phyloP scores from a whole-genome alignment of 1,284 basidiomycete species.

The Cutaneotrichosporon sp. region DNA sequence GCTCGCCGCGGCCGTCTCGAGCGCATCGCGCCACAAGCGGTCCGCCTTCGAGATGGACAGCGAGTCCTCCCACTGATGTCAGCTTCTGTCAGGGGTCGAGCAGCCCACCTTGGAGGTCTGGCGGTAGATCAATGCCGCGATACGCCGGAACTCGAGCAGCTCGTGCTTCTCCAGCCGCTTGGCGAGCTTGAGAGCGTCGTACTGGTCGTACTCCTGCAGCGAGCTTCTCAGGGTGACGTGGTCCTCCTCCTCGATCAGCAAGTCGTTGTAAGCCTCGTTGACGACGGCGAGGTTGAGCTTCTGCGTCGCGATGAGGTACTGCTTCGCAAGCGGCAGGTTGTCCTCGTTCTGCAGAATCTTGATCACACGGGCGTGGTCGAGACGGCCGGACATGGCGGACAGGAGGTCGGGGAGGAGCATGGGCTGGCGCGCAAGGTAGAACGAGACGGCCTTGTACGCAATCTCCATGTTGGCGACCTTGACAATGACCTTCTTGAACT shows the following conservation, averaged over 20 bases:
- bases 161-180: constrained; percentile 85
- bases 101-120: constrained; percentile 46
- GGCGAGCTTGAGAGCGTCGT: constrained; percentile 88
- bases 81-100: neutral
- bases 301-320: constrained; percentile 96
- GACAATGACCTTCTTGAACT: constrained; percentile 87
- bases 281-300: constrained; percentile 96
- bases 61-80: constrained; percentile 78
- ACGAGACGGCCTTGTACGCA: constrained; percentile 59
- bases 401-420: constrained; percentile 90
- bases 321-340: constrained; percentile 90
- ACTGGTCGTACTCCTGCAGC: constrained; percentile 97
- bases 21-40: constrained; percentile 91
- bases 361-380: constrained; percentile 93
- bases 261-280: constrained; percentile 95
- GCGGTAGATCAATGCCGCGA: constrained; percentile 96
- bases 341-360: constrained; percentile 83
- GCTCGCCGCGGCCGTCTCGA: too few species aligned
- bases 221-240: constrained; percentile 94
- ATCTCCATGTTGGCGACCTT: constrained; percentile 98
- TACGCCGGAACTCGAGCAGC: constrained; percentile 89
- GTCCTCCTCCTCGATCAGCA: constrained; percentile 98
- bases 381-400: constrained; percentile 85
- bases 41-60: constrained; percentile 93
- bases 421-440: constrained; percentile 89